Conservation (phyloP, 352 stramenopile species). For the Globisporangium mamillatum region DNA sequence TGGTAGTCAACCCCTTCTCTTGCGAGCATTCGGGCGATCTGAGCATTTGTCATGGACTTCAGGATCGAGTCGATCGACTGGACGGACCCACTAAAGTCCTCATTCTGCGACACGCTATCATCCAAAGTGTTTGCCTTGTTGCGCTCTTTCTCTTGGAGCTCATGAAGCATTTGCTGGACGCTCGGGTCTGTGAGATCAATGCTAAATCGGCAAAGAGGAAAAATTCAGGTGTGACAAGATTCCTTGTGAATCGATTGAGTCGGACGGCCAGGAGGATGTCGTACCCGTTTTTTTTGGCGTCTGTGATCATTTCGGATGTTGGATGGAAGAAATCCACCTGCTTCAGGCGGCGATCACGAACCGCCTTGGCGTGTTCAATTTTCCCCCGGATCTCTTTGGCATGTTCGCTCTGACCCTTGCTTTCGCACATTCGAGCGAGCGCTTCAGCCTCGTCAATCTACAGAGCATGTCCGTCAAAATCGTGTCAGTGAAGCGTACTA, state of each 20-base stretch:
- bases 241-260: too few relatives aligned
- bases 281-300: conserved; percentile 75
- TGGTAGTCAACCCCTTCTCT: conserved; percentile 75
- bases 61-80: conserved; percentile 71
- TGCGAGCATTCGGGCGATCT: conserved; percentile 62
- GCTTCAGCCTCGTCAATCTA: conserved; percentile 67
- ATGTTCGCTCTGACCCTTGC: conserved; percentile 55
- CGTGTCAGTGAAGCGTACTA: background rate
- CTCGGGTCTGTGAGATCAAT: conserved; percentile 74
- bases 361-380: conserved; percentile 49
- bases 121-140: conserved; percentile 26
- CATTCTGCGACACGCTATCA: conserved; percentile 2
- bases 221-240: background rate
- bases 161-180: conserved; percentile 77
- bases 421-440: conserved; percentile 64
- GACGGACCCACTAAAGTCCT: conserved; percentile 18
- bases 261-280: background rate
- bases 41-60: conserved; percentile 67
- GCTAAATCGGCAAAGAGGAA: conserved; percentile 21
- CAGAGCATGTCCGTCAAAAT: background rate
- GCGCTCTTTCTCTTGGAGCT: conserved; percentile 73
- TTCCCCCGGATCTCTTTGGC: conserved; percentile 65
- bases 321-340: conserved; percentile 78
- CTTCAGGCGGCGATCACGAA: conserved; percentile 45
- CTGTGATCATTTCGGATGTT: conserved; percentile 70